Conservation (phyloP, 306 rosid genomes). For the Rosa rugosa region DNA sequence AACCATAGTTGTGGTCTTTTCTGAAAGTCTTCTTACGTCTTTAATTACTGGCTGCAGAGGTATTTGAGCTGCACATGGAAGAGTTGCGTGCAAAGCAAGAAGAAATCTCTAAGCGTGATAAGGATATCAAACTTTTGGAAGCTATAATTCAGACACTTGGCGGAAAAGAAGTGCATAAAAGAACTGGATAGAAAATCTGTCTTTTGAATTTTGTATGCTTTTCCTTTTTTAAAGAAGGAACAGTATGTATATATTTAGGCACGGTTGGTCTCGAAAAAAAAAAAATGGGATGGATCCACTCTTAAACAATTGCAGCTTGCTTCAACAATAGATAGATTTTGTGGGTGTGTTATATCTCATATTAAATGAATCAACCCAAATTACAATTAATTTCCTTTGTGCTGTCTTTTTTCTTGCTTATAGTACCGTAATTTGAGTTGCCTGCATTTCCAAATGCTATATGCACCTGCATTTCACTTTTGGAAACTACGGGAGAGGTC, state of each 20-base stretch:
- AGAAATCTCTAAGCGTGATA: slow-evolving; percentile 80
- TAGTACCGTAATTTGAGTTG: background rate
- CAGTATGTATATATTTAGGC: slow-evolving; percentile 5
- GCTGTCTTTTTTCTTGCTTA: background rate
- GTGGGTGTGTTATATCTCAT: background rate
- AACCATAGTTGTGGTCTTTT: background rate
- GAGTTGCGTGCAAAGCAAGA: slow-evolving; percentile 84
- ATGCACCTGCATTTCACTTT: background rate
- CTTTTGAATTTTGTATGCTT: slow-evolving; percentile 3
- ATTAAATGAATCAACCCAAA: background rate
- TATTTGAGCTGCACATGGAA: slow-evolving; percentile 91
- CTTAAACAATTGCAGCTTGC: background rate
- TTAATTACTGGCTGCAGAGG: slow-evolving; percentile 51
- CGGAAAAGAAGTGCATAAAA: slow-evolving; percentile 47
- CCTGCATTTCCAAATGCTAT: background rate
- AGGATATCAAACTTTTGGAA: slow-evolving; percentile 78
- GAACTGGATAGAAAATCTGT: slow-evolving; percentile 21
- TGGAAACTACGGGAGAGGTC: background rate
- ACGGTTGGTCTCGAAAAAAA: background rate
- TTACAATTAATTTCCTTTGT: background rate
- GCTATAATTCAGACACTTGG: slow-evolving; percentile 88
- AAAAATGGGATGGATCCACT: background rate
- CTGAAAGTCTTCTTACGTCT: slow-evolving; percentile 3
- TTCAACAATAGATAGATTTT: background rate
- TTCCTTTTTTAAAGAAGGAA: background rate